Conservation (phyloP, 148 eudicot species). For the Amaranthus hypochondriacus region DNA sequence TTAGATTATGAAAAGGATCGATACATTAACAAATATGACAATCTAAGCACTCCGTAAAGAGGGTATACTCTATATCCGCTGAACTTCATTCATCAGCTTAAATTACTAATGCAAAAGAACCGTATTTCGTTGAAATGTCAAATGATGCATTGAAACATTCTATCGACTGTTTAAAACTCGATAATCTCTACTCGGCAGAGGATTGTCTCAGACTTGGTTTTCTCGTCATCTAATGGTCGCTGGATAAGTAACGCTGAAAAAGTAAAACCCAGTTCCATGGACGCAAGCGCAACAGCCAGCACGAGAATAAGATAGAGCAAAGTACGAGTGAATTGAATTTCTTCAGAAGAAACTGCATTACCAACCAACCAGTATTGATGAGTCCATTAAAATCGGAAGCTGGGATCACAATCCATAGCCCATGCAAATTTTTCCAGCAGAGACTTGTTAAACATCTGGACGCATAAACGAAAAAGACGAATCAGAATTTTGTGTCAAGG, state of each 20-base stretch:
- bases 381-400: slow-evolving; percentile 64
- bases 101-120: neutral
- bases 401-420: slow-evolving; percentile 89
- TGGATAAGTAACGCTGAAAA: neutral
- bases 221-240: slow-evolving; percentile 13
- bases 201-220: neutral
- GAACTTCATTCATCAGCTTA: neutral
- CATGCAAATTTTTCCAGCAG: slow-evolving; percentile 85
- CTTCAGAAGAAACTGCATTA: slow-evolving; percentile 8
- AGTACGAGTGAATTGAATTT: slow-evolving; percentile 1
- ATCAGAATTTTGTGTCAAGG: no score
- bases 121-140: neutral
- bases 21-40: no score
- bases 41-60: neutral
- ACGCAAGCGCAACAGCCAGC: slow-evolving; percentile 2
- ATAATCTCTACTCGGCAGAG: slow-evolving; percentile 21
- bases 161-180: slow-evolving; percentile 1
- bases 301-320: slow-evolving; percentile 4
- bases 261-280: slow-evolving; percentile 3
- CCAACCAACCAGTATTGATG: neutral
- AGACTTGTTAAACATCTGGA: slow-evolving; percentile 89
- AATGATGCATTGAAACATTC: slow-evolving; percentile 12
- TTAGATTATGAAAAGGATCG: no score
- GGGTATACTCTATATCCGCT: neutral
- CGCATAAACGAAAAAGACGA: neutral